Conservation (phyloP, 495 filamentous ascomycete species). For the Daldinia vernicosa region DNA sequence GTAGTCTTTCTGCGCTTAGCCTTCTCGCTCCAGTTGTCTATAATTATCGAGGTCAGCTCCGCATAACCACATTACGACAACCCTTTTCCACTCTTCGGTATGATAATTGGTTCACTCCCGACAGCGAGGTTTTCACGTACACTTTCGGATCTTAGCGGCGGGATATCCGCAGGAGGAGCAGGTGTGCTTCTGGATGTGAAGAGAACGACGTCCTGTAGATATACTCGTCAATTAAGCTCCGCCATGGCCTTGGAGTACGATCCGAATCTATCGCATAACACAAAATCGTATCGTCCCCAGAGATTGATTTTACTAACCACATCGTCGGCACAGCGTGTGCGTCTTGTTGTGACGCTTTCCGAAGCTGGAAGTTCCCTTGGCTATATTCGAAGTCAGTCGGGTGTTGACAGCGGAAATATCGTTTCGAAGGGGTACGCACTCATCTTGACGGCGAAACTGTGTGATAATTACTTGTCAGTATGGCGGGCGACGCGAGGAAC, state of each 20-base stretch:
- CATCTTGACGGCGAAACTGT: slow-evolving; percentile 48
- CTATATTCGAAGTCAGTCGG: slow-evolving; percentile 53
- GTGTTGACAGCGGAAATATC: slow-evolving; percentile 5
- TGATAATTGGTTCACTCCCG: neutral
- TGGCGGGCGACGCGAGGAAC: neutral
- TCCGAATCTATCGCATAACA: slow-evolving; percentile 6
- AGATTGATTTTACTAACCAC: slow-evolving; percentile 72
- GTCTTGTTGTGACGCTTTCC: slow-evolving; percentile 99
- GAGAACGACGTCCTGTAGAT: slow-evolving; percentile 82
- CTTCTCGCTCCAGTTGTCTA: slow-evolving; percentile 99
- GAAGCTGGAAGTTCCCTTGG: slow-evolving; percentile 96
- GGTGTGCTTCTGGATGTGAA: slow-evolving; percentile 99
- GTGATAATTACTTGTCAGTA: slow-evolving; percentile 25
- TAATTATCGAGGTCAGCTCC: slow-evolving; percentile 32
- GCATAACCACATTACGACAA: slow-evolving; percentile 19
- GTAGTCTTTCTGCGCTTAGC: slow-evolving; percentile 99
- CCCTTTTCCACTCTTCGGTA: slow-evolving; percentile 27
- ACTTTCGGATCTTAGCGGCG: slow-evolving; percentile 94
- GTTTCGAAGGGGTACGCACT: slow-evolving; percentile 42
- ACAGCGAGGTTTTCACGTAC: slow-evolving; percentile 69
- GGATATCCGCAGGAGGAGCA: slow-evolving; percentile 98
- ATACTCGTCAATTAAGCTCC: slow-evolving; percentile 37
- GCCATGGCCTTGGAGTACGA: neutral
- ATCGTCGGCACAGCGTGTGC: slow-evolving; percentile 98
- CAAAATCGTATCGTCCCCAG: slow-evolving; percentile 7